Base-by-base conservation (phyloP, 352 stramenopile genomes). In the Aphanomyces cochlioides region DNA sequence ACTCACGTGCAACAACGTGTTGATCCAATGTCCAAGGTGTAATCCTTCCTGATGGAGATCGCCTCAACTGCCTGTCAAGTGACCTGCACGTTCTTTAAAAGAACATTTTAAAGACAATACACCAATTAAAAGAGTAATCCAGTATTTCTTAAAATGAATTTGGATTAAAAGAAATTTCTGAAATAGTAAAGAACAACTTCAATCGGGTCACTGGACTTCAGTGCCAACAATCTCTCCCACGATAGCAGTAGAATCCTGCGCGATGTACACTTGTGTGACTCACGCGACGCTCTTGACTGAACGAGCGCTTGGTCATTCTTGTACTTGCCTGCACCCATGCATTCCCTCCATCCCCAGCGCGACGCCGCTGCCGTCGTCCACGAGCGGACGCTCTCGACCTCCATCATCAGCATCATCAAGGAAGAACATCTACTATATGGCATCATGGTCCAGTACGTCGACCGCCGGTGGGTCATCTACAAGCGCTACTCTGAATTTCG, bases 401-500 rank as follows among this genome's bases (percentile, higher is more conserved):
- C 45, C 3, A 70, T 93, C 60, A 38, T 83, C 34, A 81, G 79
- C 13, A 76, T 91, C 59, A 75, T 74, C 7, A 74, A 59, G 7
- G 71, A 69, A 0, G 39, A 72, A 57, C 69, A 72, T 54, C 54
- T 63, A 7, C 37, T 48, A 15, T 93, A 83, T 74, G 67, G 74
- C 47, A 36, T 91, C 57, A 75, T 89, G 12, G 80, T 93, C 19
- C 74, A 85, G 60, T 87, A 82, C 19, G 77, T 76, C 36, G 63
- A 63, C 15, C 79, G 85, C 56, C 73, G 80, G 36, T 90, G 83
- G 50, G 74, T 86, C 36, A 38, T 92, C 17, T 71, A 82, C 59
- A 89, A 87, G 75, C 80, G 85, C 58, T 93, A 75, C 75, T 90
- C 82, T 45, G 79, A 93, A 59, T 88, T 91, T 73, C 81, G 83